Evolutionary conservation across 495 filamentous ascomycete species (phyloP).

Genomic region (Pyrenula aspistea): DNA sequence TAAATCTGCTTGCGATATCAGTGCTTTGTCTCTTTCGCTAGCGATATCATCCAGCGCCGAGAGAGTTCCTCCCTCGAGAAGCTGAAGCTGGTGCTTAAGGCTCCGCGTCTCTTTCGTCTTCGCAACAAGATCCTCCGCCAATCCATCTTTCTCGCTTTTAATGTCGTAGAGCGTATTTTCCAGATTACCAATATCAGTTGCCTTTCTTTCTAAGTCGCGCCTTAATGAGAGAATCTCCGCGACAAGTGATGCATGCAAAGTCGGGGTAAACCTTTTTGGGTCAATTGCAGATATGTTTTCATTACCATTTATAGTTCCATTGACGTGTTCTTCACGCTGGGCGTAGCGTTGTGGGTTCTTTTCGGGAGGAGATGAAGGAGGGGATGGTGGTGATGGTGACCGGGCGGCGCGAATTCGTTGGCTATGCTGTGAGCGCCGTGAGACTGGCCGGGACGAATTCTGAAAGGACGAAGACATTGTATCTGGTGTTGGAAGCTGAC

Average conservation of each 20-base stretch:
- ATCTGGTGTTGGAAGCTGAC: neutral
- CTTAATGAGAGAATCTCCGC: conserved; percentile 83
- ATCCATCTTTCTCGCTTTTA: conserved; percentile 58
- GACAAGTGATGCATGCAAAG: conserved; percentile 85
- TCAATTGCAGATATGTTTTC: conserved; percentile 71
- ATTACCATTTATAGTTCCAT: conserved; percentile 43
- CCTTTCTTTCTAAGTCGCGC: conserved; percentile 79
- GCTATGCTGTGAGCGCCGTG: neutral
- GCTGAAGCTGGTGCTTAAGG: conserved; percentile 70
- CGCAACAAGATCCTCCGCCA: conserved; percentile 46
- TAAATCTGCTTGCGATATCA: conserved; percentile 59
- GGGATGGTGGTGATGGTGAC: neutral
- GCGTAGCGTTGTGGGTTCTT: conserved; percentile 6
- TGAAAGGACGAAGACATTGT: neutral
- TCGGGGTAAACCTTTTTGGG: conserved; percentile 86
- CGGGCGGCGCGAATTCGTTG: neutral
- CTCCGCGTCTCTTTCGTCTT: conserved; percentile 65
- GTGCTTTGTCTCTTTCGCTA: conserved; percentile 75
- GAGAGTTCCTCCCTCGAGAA: conserved; percentile 77
- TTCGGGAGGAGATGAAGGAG: conserved; percentile 32
- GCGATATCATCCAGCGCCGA: conserved; percentile 72
- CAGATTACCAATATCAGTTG: conserved; percentile 68
- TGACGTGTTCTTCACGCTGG: conserved; percentile 27
- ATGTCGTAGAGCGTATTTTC: conserved; percentile 63
- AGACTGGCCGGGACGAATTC: neutral